These are phyloP conservation scores for Geotrichum aggregatum DNA, from an alignment of 1,139 yeast genomes.

Conservation along the genomic window DNA sequence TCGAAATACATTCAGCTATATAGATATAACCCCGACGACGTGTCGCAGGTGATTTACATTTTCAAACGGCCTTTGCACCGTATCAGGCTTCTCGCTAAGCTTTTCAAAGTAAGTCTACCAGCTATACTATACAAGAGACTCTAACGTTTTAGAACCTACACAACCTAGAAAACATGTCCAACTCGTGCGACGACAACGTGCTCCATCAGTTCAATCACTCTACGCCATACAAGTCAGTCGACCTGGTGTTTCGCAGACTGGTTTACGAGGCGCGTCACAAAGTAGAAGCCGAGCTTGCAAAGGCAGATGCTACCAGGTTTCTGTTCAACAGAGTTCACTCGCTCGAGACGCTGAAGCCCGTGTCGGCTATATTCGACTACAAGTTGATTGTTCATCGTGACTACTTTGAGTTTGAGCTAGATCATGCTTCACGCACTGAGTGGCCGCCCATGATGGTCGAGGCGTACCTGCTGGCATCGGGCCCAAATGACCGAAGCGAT, in stretches of 20 bases:
- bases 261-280: conserved; percentile 26
- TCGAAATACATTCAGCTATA: conserved; percentile 36
- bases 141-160: conserved; percentile 25
- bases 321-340: conserved; percentile 34
- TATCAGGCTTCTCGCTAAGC: conserved; percentile 37
- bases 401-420: conserved; percentile 35
- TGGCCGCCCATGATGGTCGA: conserved; percentile 25
- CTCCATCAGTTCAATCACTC: conserved; percentile 16
- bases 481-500: conserved; percentile 21
- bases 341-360: conserved; percentile 32
- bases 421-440: conserved; percentile 28
- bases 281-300: conserved; percentile 26
- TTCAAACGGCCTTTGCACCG: conserved; percentile 44
- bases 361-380: conserved; percentile 34
- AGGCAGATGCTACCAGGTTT: conserved; percentile 30
- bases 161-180: conserved; percentile 20
- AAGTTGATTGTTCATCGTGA: conserved; percentile 34
- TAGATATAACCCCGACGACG: conserved; percentile 35
- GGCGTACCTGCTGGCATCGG: conserved; percentile 33
- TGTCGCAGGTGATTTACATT: conserved; percentile 38
- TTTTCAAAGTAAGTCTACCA: conserved; percentile 28
- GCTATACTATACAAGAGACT: conserved; percentile 24
- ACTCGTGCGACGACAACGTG: conserved; percentile 20
- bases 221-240: conserved; percentile 15
- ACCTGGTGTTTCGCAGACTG: conserved; percentile 25